A percentile compares a stretch with the other conserved stretches of the same genome.
phyloP scores from a whole-genome alignment of 805 yeast species.

The Yamadazyma sp. region DNA sequence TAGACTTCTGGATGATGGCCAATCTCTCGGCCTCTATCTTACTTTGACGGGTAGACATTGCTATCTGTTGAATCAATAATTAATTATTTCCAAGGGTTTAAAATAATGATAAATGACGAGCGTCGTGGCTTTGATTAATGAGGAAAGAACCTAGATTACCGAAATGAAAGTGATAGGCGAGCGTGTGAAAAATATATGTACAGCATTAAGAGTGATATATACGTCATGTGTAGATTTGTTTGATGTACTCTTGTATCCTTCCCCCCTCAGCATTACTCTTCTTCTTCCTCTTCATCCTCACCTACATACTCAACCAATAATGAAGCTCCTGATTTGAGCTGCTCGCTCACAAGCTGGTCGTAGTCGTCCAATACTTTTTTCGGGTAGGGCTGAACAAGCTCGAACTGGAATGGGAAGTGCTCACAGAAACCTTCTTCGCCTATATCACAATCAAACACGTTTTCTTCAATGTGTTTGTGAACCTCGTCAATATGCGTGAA shows the following conservation, averaged over 20 bases:
- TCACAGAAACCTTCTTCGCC: slow-evolving; percentile 23
- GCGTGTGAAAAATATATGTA: too few species aligned
- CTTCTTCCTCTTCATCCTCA: slow-evolving; percentile 1
- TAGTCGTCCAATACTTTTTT: slow-evolving; percentile 26
- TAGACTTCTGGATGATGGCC: slow-evolving; percentile 39
- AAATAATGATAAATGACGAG: too few species aligned
- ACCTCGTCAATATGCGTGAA: slow-evolving; percentile 10
- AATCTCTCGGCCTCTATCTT: slow-evolving; percentile 43
- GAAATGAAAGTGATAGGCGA: too few species aligned
- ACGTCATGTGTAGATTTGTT: too few species aligned
- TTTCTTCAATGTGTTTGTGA: slow-evolving; percentile 6
- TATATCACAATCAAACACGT: slow-evolving; percentile 13
- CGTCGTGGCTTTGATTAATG: too few species aligned
- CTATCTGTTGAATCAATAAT: too few species aligned
- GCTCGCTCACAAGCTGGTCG: slow-evolving; percentile 15
- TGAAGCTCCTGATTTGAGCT: slow-evolving; percentile 36
- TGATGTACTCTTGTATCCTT: too few species aligned
- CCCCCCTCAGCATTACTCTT: background rate
- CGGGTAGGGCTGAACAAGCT: slow-evolving; percentile 43
- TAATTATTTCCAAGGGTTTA: too few species aligned
- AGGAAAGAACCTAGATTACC: too few species aligned
- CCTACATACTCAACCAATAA: slow-evolving; percentile 33
- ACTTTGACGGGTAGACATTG: slow-evolving; percentile 34
- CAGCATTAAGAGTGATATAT: too few species aligned
- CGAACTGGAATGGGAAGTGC: slow-evolving; percentile 33